These are phyloP conservation scores for Pythium guiyangense DNA, from an alignment of 352 stramenopile genomes.

Conservation along the genomic window DNA sequence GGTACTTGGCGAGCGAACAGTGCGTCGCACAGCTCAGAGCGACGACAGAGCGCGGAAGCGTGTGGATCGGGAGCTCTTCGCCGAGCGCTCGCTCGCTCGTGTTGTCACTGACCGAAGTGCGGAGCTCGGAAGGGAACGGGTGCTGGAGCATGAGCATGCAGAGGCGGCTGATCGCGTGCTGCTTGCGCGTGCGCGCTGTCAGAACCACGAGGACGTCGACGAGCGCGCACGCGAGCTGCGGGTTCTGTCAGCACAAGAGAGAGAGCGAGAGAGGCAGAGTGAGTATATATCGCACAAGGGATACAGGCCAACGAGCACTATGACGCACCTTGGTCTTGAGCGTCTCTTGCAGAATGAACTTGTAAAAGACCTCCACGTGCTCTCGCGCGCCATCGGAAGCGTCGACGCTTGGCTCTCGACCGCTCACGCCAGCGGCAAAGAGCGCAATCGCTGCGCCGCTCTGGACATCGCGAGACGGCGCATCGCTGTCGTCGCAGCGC, in stretches of 20 bases:
- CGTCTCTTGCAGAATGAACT: slow-evolving; percentile 38
- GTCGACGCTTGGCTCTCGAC: slow-evolving; percentile 1
- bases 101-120: not conserved
- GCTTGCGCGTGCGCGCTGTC: slow-evolving; percentile 37
- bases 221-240: slow-evolving; percentile 36
- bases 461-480: not conserved
- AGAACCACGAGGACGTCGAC: slow-evolving; percentile 36
- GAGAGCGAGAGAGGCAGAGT: not conserved
- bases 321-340: slow-evolving; percentile 37
- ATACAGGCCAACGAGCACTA: too few relatives aligned
- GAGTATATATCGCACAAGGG: too few relatives aligned
- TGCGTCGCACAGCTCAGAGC: slow-evolving; percentile 24
- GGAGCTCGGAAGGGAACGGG: slow-evolving; percentile 28
- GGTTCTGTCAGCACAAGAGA: slow-evolving; percentile 22
- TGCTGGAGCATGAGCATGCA: slow-evolving; percentile 58
- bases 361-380: slow-evolving; percentile 34
- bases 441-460: slow-evolving; percentile 25
- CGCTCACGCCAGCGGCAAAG: slow-evolving; percentile 24
- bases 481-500: slow-evolving; percentile 14
- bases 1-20: slow-evolving; percentile 43
- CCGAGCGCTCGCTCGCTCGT: not conserved
- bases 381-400: slow-evolving; percentile 5
- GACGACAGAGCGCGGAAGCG: slow-evolving; percentile 26
- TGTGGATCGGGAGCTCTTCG: slow-evolving; percentile 23
- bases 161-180: slow-evolving; percentile 36